Base-by-base conservation (phyloP, 139 green algal species). In the Chlorella sp. region DNA sequence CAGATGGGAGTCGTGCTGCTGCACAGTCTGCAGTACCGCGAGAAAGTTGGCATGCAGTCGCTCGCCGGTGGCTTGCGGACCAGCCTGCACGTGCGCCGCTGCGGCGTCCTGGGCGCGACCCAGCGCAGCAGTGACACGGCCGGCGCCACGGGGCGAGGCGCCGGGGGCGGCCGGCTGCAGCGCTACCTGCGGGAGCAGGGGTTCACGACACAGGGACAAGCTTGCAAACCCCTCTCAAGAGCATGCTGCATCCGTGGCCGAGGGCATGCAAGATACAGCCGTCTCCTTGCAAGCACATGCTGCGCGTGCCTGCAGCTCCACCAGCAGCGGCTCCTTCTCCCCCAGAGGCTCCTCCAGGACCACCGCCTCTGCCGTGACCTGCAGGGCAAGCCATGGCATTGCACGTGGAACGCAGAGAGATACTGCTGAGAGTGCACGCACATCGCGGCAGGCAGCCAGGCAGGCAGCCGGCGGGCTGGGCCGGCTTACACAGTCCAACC, bases 11-110 rank as follows among this genome's bases (percentile, higher is more conserved):
- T 95, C 92, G 41, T 90, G 60, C 56, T 82, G 41, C 62, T 78
- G 20, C 75, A 93, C 88, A 3, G 69, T 82, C 21, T 87, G 74
- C 32, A 87, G 26, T 9, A 93, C 60, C 9, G 86, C 51, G 28
- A 85, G 47, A 70, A 93, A 93, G 79, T 92, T 92, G 69, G 57
- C 56, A 30, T 84, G 82, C 83, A 93, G 85, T 17, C 80, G 81
- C 15, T 82, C 82, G 6, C 78, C 78, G 0, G 78, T 83, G 39
- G 78, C 78, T 11, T 74, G 62, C 39, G 78, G 78, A 62, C 6
- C 26, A 26, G 41, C 38, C 39, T 47, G 28, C 62, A 83, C 39
- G 15, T 74, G 62, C 25, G 28, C 36, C 7, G 60, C 62, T 11
- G 78, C 78, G 0, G 78, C 78, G 5, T 64, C 62, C 39, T 74